Evolutionary conservation across 2,329 filamentous ascomycete genomes (phyloP), one percentile per base, ranked within the genome.

Genomic region (Aspergillus sp.): DNA sequence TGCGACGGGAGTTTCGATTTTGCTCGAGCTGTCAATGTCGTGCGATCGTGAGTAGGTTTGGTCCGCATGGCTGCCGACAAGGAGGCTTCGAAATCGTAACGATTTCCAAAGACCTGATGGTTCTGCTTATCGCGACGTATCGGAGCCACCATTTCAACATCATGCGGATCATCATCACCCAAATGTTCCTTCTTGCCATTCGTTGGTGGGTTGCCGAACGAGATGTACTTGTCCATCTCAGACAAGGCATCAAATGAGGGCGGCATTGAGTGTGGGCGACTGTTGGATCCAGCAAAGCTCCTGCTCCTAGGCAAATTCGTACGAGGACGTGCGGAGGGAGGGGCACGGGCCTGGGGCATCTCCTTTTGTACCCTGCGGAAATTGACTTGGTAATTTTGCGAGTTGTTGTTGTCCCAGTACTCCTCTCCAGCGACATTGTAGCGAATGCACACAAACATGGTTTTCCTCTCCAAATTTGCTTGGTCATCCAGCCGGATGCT

Each of bases 51-150:
- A 50, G 89, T 88, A 28, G 86, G 63, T 54, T 75, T 74, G 7
- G 70, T 88, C 70, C 89, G 87, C 73, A 94, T 89, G 12, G 92
- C 92, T 55, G 92, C 92, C 56, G 85, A 89, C 30, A 98, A 84
- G 0, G 95, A 98, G n/a, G 91, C 91, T 63, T 91, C 89, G 75
- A 99, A 98, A 79, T 98, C 94, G 75, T 99, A 99, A 57, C 95
- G 90, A 76, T 93, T 93, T 50, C 92, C 91, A 75, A 98, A 97
- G 17, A 89, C 90, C 69, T 91, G 88, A 65, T 85, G 87, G 74
- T 70, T 81, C 76, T 68, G 84, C 66, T 79, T 78, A 39, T 76
- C 76, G 41, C 79, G 78, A 21, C 75, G 79, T 45, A 77, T 72
- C 17, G 80, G 79, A 47, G 79, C 74, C 64, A 91, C 87, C 57